Percentiles rank a stretch among this genome's conserved stretches.
Evolutionary conservation across 2,329 filamentous ascomycete species (phyloP).

Genomic region (Stagonosporopsis cucurbitacearum): DNA sequence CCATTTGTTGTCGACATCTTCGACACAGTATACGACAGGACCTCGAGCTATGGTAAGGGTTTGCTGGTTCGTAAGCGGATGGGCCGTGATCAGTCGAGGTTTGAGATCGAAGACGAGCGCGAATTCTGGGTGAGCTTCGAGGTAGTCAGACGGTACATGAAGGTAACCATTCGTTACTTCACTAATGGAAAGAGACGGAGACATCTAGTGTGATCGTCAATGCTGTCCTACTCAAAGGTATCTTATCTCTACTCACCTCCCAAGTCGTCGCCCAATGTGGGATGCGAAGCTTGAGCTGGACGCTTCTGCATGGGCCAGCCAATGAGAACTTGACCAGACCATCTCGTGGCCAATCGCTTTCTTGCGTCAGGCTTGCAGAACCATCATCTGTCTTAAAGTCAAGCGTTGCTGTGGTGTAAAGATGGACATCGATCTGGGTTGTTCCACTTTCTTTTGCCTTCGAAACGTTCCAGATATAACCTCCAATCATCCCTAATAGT

Average conservation of each 20-base stretch:
- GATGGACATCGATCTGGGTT: constrained; percentile 4
- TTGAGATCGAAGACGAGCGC: background rate
- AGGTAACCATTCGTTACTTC: constrained; percentile 1
- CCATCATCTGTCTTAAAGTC: background rate
- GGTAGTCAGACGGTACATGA: background rate
- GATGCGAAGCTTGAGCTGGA: constrained; percentile 5
- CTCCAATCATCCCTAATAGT: constrained; percentile 5
- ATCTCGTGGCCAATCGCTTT: constrained; percentile 3
- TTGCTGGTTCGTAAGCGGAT: constrained; percentile 6
- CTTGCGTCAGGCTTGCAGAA: background rate
- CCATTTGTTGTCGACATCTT: constrained; percentile 65
- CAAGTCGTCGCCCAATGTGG: constrained; percentile 2
- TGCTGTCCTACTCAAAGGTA: background rate
- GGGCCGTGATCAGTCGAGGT: constrained; percentile 2
- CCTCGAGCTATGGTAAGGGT: constrained; percentile 56
- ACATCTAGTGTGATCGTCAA: background rate
- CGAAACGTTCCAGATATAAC: constrained; percentile 6
- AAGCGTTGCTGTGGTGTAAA: background rate
- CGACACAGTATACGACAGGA: constrained; percentile 66
- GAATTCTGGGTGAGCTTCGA: background rate
- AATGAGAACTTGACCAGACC: background rate
- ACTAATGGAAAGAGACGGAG: background rate
- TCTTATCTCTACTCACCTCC: background rate
- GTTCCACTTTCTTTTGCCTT: background rate
- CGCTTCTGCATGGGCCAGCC: background rate